A percentile compares a stretch with the other conserved stretches of the same genome.
Conservation (phyloP, 1,284 basidiomycete species). For the Xerocomus cyaneibrunnescens region DNA sequence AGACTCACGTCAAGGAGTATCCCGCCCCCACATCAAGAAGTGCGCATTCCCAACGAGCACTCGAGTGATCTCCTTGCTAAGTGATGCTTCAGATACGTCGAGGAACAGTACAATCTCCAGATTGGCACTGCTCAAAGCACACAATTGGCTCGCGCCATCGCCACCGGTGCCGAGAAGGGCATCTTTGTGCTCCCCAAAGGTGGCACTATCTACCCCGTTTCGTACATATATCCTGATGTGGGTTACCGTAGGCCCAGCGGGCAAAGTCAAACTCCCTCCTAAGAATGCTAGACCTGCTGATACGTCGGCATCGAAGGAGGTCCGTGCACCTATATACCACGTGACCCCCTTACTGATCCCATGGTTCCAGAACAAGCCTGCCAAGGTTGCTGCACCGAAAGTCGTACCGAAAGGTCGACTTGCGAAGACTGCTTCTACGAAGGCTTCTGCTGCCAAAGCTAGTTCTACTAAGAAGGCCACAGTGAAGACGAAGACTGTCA, state of each 20-base stretch:
- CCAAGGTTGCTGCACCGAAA: constrained; percentile 36
- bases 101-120: constrained; percentile 75
- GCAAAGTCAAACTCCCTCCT: constrained; percentile 84
- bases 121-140: constrained; percentile 76
- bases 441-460: constrained; percentile 17
- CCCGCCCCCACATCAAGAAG: constrained; percentile 94
- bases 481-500: constrained; percentile 23
- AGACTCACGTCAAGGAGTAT: constrained; percentile 82
- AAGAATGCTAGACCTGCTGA: constrained; percentile 51
- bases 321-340: constrained; percentile 36
- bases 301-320: constrained; percentile 65
- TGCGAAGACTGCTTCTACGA: constrained; percentile 32
- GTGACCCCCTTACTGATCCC: constrained; percentile 19
- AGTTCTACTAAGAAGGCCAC: constrained; percentile 19
- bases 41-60: constrained; percentile 31
- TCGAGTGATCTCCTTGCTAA: constrained; percentile 15
- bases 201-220: constrained; percentile 30
- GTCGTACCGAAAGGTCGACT: constrained; percentile 34
- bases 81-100: constrained; percentile 60
- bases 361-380: constrained; percentile 57
- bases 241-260: constrained; percentile 56
- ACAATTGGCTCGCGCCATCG: constrained; percentile 82
- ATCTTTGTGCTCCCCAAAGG: constrained; percentile 88
- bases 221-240: constrained; percentile 5
- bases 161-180: constrained; percentile 75